Evolutionary conservation across 331 rosid genomes (phyloP), one percentile per base, ranked within the genome.

Genomic region (Quercus lobata): DNA sequence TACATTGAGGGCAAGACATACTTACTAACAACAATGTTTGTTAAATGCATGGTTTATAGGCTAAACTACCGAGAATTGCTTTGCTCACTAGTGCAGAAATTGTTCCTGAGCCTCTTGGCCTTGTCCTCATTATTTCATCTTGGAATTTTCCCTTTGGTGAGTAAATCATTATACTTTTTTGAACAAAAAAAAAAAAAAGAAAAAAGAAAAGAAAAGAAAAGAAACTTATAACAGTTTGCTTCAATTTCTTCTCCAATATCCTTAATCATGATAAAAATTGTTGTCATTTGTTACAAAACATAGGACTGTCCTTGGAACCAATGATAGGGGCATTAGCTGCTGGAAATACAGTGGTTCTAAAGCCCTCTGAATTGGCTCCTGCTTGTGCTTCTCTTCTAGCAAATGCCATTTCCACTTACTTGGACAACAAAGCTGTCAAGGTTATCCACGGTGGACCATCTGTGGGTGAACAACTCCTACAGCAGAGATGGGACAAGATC

Each of bases 141-240:
- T 93, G 97, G 97, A 93, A 93, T 83, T 89, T 93, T 27, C 94
- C 94, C 41, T 66, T 93, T 73, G 97, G 97, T 91, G 79, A 88
- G 93, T 87, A 7, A 27, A 56, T 46, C 17, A 49, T 12, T 49
- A 49, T 6, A 22, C 8, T 60, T 14, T 1, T 21, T 32, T 18
- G 4, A 19, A 68, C 53, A 5, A 27, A 4, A 63, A 30, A 8
- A 30, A 8, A 22, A 22, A 22, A 22, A 22, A 22, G 24, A 37
- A 4, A 17, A 16, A 3, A 12, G 10, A 4, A 58, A 58, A 12
- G 10, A 7, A 37, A 37, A 4, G 30, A 30, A 8, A 12, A 22
- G 12, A 58, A 58, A 12, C 16, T 60, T 10, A 60, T 8, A 7
- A 60, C 10, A 11, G 32, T 4, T 24, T 60, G 54, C 17, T 49